phyloP scores from a whole-genome alignment of 805 yeast species.

The Scheffersomyces ergatensis region DNA sequence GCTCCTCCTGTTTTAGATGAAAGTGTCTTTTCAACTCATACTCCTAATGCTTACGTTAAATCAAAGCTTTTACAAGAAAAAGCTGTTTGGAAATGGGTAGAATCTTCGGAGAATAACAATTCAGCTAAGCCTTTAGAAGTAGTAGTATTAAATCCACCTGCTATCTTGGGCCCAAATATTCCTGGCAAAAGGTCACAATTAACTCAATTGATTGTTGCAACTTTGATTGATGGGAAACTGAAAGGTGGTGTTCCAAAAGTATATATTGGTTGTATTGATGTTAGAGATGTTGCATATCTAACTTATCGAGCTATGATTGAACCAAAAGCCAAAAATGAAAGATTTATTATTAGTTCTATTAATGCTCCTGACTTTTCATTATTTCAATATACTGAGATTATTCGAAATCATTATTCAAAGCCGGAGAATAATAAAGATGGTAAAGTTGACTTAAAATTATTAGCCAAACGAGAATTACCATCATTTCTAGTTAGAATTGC shows the following conservation, averaged over 20 bases:
- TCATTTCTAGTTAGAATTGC: background rate
- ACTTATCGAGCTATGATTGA: background rate
- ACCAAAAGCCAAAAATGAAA: background rate
- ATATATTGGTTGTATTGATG: background rate
- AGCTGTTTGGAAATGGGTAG: slow-evolving; percentile 6
- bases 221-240: background rate
- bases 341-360: background rate
- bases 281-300: background rate
- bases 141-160: slow-evolving; percentile 1
- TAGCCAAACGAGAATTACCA: background rate
- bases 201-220: background rate
- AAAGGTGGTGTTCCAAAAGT: background rate
- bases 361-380: background rate
- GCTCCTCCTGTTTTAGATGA: slow-evolving; percentile 3
- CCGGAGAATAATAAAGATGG: background rate
- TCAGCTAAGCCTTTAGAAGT: background rate
- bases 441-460: background rate
- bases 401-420: too few species aligned
- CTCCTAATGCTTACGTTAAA: slow-evolving; percentile 1
- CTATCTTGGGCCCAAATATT: slow-evolving; percentile 3
- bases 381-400: background rate
- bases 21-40: background rate
- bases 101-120: slow-evolving; percentile 12
- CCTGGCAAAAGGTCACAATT: background rate
- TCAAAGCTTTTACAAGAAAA: slow-evolving; percentile 17